These are phyloP conservation scores for Cladophialophora exuberans DNA, from an alignment of 2,329 filamentous ascomycete species.

Conservation along the genomic window DNA sequence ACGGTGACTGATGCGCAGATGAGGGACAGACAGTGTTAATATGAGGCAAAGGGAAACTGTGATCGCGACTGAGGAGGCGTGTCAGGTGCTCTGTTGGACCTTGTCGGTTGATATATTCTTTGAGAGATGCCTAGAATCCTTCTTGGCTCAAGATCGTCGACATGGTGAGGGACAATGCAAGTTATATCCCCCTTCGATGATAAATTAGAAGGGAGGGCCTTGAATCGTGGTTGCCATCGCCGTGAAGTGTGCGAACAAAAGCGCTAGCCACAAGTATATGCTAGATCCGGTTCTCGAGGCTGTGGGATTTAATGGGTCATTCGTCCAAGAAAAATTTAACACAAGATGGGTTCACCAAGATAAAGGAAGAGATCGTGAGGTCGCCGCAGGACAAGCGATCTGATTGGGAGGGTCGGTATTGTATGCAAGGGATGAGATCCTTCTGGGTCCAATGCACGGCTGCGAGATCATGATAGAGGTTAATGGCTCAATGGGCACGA, in stretches of 20 bases:
- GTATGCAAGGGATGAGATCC: slow-evolving; percentile 22
- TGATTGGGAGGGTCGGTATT: slow-evolving; percentile 24
- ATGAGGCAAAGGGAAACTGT: neutral
- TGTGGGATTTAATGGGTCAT: slow-evolving; percentile 22
- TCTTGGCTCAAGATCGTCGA: slow-evolving; percentile 7
- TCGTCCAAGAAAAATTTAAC: slow-evolving; percentile 7
- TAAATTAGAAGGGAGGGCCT: slow-evolving; percentile 1
- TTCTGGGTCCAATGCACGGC: slow-evolving; percentile 25
- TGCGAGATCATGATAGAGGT: slow-evolving; percentile 15
- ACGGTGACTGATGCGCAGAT: neutral
- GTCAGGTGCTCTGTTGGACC: neutral
- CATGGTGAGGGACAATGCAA: slow-evolving; percentile 10
- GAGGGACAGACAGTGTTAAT: neutral
- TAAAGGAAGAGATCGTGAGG: slow-evolving; percentile 12
- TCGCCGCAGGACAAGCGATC: neutral
- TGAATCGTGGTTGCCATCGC: slow-evolving; percentile 14
- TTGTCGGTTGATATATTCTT: slow-evolving; percentile 1
- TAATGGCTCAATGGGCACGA: slow-evolving; percentile 16
- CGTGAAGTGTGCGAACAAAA: slow-evolving; percentile 5
- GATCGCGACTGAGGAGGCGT: neutral
- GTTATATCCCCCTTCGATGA: slow-evolving; percentile 10
- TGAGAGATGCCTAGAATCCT: slow-evolving; percentile 23
- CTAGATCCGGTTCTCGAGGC: slow-evolving; percentile 16
- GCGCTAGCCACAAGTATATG: slow-evolving; percentile 16
- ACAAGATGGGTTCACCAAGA: slow-evolving; percentile 11